phyloP scores from a whole-genome alignment of 768 basidiomycete genomes.

The Trametes coccinea region DNA sequence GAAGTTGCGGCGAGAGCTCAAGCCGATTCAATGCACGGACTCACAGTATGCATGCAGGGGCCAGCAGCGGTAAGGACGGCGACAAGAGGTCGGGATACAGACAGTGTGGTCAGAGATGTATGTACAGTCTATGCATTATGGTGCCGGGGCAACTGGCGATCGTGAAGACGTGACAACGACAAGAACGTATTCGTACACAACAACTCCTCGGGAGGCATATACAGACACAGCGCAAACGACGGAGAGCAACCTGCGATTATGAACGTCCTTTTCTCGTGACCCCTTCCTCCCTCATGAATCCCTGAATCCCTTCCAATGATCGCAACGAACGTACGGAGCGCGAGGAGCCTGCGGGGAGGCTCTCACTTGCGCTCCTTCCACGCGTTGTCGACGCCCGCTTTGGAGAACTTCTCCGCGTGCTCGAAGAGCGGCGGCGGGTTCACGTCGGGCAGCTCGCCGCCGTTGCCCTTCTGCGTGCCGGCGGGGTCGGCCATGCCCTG shows the following conservation, averaged over 20 bases:
- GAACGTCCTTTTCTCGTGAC: conserved; percentile 14
- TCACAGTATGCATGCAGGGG: too few species aligned
- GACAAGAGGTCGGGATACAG: too few species aligned
- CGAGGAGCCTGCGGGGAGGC: neutral
- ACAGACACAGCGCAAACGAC: conserved; percentile 16
- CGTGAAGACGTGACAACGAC: conserved; percentile 3
- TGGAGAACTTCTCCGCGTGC: conserved; percentile 47
- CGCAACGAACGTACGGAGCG: neutral
- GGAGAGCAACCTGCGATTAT: conserved; percentile 20
- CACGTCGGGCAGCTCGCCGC: conserved; percentile 41
- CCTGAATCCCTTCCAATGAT: neutral
- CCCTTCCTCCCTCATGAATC: neutral
- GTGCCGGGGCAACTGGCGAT: neutral
- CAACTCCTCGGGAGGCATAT: conserved; percentile 4
- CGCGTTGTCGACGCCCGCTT: conserved; percentile 46
- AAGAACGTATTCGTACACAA: conserved; percentile 15
- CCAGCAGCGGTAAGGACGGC: too few species aligned
- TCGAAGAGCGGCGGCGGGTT: conserved; percentile 49
- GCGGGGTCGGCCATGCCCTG: conserved; percentile 43
- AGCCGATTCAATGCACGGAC: too few species aligned
- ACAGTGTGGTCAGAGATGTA: too few species aligned
- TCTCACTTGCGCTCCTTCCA: conserved; percentile 49
- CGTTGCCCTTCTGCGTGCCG: conserved; percentile 38
- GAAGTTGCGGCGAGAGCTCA: too few species aligned
- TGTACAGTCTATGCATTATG: conserved; percentile 24